Conservation (phyloP, 805 yeast genomes). For the Starmerella bombicola region DNA sequence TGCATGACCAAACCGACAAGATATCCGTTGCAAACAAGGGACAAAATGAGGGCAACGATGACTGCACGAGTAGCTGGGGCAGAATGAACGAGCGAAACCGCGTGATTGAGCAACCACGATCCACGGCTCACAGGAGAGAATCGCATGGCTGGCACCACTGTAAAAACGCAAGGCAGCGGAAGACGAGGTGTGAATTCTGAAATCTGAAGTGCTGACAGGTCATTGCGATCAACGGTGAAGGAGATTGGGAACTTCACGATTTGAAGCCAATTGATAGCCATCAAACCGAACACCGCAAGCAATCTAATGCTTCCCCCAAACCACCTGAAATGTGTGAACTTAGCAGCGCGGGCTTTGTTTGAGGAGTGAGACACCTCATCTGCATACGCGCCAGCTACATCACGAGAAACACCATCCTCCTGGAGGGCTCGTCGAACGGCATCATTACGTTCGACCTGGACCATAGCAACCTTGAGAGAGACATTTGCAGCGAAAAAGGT, state of each 20-base stretch:
- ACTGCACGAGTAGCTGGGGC: constrained; percentile 32
- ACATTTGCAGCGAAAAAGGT: constrained; percentile 77
- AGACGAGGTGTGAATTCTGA: constrained; percentile 11
- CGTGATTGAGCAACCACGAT: constrained; percentile 13
- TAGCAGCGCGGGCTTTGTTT: constrained; percentile 15
- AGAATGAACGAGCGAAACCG: constrained; percentile 8
- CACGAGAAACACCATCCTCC: constrained; percentile 87
- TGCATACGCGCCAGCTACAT: constrained; percentile 39
- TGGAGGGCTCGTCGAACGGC: constrained; percentile 67
- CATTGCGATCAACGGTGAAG: constrained; percentile 23
- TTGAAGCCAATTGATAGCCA: constrained; percentile 30
- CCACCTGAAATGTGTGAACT: constrained; percentile 13
- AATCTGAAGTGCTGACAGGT: constrained; percentile 17
- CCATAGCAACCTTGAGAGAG: constrained; percentile 79
- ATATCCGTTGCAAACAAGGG: constrained; percentile 71
- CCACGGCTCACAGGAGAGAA: constrained; percentile 23
- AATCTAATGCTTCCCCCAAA: constrained; percentile 18
- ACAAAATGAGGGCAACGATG: constrained; percentile 56
- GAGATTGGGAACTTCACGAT: constrained; percentile 27
- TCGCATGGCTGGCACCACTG: constrained; percentile 31
- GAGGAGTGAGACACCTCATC: constrained; percentile 21
- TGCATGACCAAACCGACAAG: constrained; percentile 54
- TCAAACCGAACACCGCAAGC: constrained; percentile 26
- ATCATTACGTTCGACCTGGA: constrained; percentile 69
- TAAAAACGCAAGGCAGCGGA: constrained; percentile 25